These are phyloP conservation scores for Mucor saturninus DNA, from an alignment of 371 early-diverging fungal genomes.

Conservation along the genomic window DNA sequence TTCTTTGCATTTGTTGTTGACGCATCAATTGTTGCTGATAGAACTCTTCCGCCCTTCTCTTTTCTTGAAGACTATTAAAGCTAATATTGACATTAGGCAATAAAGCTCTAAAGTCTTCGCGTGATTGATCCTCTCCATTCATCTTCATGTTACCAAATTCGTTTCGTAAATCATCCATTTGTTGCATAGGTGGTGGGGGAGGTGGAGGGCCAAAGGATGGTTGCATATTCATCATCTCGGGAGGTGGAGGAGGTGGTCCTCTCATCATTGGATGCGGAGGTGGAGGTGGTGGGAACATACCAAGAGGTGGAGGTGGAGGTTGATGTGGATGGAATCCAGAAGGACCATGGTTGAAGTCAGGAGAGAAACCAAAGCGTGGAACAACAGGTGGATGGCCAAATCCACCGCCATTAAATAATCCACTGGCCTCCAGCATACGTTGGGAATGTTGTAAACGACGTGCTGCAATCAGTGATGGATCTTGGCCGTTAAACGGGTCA, in stretches of 20 bases:
- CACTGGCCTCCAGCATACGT: constrained; percentile 55
- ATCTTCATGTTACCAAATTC: constrained; percentile 24
- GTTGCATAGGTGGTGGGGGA: neutral
- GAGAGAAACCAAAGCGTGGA: constrained; percentile 24
- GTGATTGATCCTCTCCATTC: constrained; percentile 22
- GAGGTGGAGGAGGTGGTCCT: constrained; percentile 18
- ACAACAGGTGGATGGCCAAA: constrained; percentile 25
- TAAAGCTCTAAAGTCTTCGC: constrained; percentile 67
- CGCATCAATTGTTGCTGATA: constrained; percentile 19
- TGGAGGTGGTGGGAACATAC: constrained; percentile 39
- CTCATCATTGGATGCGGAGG: constrained; percentile 37
- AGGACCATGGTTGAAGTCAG: constrained; percentile 18
- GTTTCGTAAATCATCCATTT: constrained; percentile 23
- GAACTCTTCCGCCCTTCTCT: constrained; percentile 17
- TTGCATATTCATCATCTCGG: constrained; percentile 22
- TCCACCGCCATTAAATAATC: constrained; percentile 37
- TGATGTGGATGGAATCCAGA: constrained; percentile 12
- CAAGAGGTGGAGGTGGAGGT: constrained; percentile 14
- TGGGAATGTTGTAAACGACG: constrained; percentile 58
- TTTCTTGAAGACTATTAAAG: constrained; percentile 47
- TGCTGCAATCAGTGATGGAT: constrained; percentile 45
- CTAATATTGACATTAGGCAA: constrained; percentile 76
- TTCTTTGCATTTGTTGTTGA: constrained; percentile 4
- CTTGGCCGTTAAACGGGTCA: constrained; percentile 52
- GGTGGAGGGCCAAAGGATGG: constrained; percentile 11